Conservation (phyloP, 2,329 filamentous ascomycete genomes). For the Truncatella angustata region DNA sequence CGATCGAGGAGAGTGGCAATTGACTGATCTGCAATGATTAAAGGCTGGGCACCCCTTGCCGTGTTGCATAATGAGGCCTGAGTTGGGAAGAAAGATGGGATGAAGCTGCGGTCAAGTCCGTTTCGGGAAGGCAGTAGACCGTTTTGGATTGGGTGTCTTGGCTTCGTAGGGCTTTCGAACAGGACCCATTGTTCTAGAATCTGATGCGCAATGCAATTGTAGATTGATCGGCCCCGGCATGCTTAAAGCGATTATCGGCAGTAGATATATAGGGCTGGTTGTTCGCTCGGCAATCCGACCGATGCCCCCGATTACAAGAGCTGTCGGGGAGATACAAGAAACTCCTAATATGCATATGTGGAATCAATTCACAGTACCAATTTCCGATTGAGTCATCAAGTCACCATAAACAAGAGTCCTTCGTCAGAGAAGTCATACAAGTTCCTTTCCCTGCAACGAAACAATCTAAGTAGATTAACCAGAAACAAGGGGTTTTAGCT, state of each 20-base stretch:
- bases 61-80: too few relatives aligned
- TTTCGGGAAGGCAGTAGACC: background rate
- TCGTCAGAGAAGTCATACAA: too few relatives aligned
- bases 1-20: background rate
- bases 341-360: too few relatives aligned
- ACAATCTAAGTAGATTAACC: too few relatives aligned
- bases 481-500: too few relatives aligned
- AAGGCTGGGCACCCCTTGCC: background rate
- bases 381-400: too few relatives aligned
- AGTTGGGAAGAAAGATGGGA: background rate
- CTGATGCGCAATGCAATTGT: background rate
- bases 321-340: too few relatives aligned
- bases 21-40: background rate
- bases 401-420: too few relatives aligned
- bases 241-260: background rate
- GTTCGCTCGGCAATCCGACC: background rate
- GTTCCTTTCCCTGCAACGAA: too few relatives aligned
- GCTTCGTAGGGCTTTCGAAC: background rate
- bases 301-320: background rate
- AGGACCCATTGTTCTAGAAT: slow-evolving; percentile 8
- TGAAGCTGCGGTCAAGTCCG: background rate
- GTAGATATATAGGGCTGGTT: too few relatives aligned
- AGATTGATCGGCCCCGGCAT: slow-evolving; percentile 1
- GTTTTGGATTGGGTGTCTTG: background rate
- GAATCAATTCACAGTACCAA: too few relatives aligned